Conservation (phyloP, 1,139 yeast species). For the Groenewaldozyma sp. region DNA sequence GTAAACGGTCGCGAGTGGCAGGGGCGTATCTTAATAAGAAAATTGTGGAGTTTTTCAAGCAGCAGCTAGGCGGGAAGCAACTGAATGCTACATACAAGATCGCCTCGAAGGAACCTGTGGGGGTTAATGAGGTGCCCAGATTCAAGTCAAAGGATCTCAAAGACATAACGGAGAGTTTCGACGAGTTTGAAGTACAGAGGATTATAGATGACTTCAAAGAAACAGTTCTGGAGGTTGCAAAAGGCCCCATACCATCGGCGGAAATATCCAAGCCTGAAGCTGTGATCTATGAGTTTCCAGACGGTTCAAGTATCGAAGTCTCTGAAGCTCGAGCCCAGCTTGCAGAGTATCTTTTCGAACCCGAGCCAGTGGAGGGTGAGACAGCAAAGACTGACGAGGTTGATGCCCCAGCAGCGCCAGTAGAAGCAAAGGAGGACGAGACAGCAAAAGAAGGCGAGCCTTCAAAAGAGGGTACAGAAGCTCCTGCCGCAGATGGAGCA, state of each 20-base stretch:
- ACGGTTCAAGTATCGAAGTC: constrained; percentile 47
- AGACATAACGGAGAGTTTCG: constrained; percentile 21
- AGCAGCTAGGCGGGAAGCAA: constrained; percentile 14
- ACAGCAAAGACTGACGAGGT: constrained; percentile 19
- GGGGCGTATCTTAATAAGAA: constrained; percentile 30
- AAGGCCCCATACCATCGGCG: constrained; percentile 38
- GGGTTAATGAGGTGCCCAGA: constrained; percentile 29
- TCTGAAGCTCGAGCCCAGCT: constrained; percentile 55
- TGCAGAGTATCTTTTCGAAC: constrained; percentile 66
- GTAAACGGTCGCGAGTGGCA: constrained; percentile 27
- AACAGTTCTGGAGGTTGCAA: constrained; percentile 34
- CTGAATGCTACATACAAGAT: constrained; percentile 31
- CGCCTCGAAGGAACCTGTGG: constrained; percentile 23
- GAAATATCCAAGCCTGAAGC: constrained; percentile 16
- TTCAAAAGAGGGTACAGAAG: constrained; percentile 8
- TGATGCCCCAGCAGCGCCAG: constrained; percentile 12
- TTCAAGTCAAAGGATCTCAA: constrained; percentile 29
- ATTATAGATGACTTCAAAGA: constrained; percentile 57
- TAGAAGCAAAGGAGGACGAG: constrained; percentile 16
- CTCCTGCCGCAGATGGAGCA: constrained; percentile 16
- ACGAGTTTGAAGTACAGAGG: constrained; percentile 23
- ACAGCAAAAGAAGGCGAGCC: constrained; percentile 4
- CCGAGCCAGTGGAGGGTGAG: constrained; percentile 22
- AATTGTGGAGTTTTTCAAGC: constrained; percentile 19
- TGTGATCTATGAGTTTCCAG: constrained; percentile 66